Conservation (phyloP, 345 rosid genomes). For the Eutrema heterophyllum region DNA sequence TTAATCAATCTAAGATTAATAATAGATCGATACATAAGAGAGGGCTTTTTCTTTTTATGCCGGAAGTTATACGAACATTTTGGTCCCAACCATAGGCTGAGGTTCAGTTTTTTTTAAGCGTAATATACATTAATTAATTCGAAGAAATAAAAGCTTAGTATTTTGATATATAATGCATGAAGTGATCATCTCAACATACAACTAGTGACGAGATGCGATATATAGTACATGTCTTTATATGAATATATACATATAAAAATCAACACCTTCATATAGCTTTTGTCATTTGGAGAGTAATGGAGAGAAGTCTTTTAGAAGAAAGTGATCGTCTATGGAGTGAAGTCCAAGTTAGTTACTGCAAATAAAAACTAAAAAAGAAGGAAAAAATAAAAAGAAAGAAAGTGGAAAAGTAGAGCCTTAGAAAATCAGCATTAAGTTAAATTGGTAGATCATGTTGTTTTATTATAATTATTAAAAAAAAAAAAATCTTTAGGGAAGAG, state of each 20-base stretch:
- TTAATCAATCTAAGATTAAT: constrained; percentile 27
- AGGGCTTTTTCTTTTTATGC: constrained; percentile 13
- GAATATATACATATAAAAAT: neutral
- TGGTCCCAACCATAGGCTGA: constrained; percentile 25
- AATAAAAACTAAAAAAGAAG: constrained; percentile 13
- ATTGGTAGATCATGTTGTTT: constrained; percentile 10
- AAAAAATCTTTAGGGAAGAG: constrained; percentile 5
- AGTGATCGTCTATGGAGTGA: constrained; percentile 34
- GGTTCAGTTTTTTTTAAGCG: neutral
- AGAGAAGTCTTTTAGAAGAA: constrained; percentile 30
- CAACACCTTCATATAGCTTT: constrained; percentile 4
- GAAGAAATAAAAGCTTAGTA: neutral
- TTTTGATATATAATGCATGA: neutral
- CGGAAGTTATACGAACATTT: constrained; percentile 22
- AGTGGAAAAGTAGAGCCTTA: constrained; percentile 28
- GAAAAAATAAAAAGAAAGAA: neutral
- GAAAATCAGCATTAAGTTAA: constrained; percentile 25
- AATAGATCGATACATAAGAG: constrained; percentile 5
- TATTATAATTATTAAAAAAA: neutral
- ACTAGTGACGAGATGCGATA: neutral
- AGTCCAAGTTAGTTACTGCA: constrained; percentile 30
- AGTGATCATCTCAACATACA: neutral
- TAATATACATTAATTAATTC: neutral
- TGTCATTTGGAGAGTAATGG: constrained; percentile 22
- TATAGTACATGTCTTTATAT: neutral